Base-by-base conservation (phyloP, 495 filamentous ascomycete genomes). In the Hypoxylon cercidicola region DNA sequence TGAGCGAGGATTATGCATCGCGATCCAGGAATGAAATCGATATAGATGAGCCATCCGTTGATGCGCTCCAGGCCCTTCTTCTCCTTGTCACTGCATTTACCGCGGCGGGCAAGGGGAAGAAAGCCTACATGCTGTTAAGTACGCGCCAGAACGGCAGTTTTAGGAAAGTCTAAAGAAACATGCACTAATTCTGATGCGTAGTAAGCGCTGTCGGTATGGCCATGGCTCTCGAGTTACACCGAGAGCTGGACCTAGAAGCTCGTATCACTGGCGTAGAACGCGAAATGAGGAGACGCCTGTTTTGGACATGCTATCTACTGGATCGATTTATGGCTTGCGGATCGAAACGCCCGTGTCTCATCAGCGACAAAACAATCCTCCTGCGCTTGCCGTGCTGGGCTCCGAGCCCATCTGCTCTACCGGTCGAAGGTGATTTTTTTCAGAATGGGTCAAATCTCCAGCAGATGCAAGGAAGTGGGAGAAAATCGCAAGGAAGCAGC, bases 231-330 rank as follows among this genome's bases (percentile, higher is more conserved):
- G 90, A 90, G 62, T 76, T 93, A 30, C 89, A 93, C 65, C 86
- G 90, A 11, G 85, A 94, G 76, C 77, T 87, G 15, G 86, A 90
- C 23, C 57, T 78, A 34, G 82, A 84, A 43, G 69, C 82, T 19
- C 83, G 84, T 23, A 76, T 89, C 4, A 78, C 84, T 0, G 77
- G 85, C 2, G 69, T 82, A 9, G 91, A 93, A 62, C 84, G 88
- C 48, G 92, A 96, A 76, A 87, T 85, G 64, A 82, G 89, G 35
- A 83, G 91, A 43, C 81, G 88, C 20, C 74, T 96, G 16, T 96
- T 96, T 71, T 96, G 92, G 92, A 85, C 89, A 4, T 90, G 89
- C 60, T 96, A 93, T 66, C 78, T 93, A 16, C 87, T 93, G 76
- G 92, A 96, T 72, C 85, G 89, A 23, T 94, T 93, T 60, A 82